Percentiles rank a stretch among this genome's conserved stretches.
Evolutionary conservation across 2,329 filamentous ascomycete genomes (phyloP).

Genomic region (Raffaelea albimanens): DNA sequence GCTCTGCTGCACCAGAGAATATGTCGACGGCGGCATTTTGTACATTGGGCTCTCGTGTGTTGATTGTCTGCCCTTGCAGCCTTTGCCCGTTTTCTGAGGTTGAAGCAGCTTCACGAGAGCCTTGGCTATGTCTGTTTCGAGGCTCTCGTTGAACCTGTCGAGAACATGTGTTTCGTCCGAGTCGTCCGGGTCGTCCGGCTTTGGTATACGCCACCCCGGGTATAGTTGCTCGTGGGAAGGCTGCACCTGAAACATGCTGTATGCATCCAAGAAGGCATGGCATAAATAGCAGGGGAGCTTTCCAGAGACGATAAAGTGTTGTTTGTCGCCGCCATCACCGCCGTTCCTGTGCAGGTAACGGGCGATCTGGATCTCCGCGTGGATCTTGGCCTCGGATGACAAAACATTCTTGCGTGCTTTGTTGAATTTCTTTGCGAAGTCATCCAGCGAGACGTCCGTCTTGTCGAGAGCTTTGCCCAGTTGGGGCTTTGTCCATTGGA

Average conservation of each 20-base stretch:
- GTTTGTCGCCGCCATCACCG: slow-evolving; percentile 17
- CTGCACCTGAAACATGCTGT: slow-evolving; percentile 30
- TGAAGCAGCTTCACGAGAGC: not conserved
- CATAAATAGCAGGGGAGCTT: slow-evolving; percentile 44
- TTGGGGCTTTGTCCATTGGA: not conserved
- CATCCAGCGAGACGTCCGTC: too few relatives aligned
- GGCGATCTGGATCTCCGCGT: slow-evolving; percentile 41
- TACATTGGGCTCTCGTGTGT: slow-evolving; percentile 1
- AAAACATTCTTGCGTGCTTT: slow-evolving; percentile 11
- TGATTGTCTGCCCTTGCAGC: not conserved
- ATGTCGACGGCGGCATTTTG: not conserved
- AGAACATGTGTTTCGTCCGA: not conserved
- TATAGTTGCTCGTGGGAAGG: slow-evolving; percentile 35
- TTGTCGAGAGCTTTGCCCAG: not conserved
- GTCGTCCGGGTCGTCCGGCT: not conserved
- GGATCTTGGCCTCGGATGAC: slow-evolving; percentile 23
- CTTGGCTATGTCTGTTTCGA: not conserved
- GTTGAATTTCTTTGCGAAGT: slow-evolving; percentile 10
- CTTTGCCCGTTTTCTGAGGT: not conserved
- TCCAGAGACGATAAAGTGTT: slow-evolving; percentile 35
- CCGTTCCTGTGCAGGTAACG: slow-evolving; percentile 28
- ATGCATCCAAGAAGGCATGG: slow-evolving; percentile 32
- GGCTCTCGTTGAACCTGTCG: not conserved
- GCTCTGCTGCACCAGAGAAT: not conserved
- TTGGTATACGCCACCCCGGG: slow-evolving; percentile 32